These are phyloP conservation scores for Ilex asprella DNA, from an alignment of 257 asterid species.

Conservation along the genomic window DNA sequence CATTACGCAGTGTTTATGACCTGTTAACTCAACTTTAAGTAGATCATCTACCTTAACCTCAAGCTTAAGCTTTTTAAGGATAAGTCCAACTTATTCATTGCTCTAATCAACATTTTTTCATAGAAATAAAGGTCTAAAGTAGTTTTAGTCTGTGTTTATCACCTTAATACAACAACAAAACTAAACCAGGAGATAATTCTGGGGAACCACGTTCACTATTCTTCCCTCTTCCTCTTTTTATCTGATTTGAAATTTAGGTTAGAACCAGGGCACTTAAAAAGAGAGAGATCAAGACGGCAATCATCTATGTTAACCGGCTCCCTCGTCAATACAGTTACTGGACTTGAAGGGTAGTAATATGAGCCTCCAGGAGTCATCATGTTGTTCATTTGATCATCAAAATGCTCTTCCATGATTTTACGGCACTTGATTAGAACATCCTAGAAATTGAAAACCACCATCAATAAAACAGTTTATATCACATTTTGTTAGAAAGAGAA, in stretches of 20 bases:
- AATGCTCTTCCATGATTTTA: conserved; percentile 20
- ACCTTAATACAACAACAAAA: too few species aligned
- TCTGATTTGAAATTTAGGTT: conserved; percentile 8
- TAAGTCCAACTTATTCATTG: too few species aligned
- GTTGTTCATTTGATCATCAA: conserved; percentile 11
- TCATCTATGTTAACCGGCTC: conserved; percentile 16
- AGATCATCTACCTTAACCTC: too few species aligned
- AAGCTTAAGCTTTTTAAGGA: too few species aligned
- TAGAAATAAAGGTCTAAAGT: too few species aligned
- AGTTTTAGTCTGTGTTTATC: too few species aligned
- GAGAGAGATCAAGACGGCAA: conserved; percentile 7
- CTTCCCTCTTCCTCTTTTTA: conserved; percentile 45
- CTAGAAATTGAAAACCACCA: conserved; percentile 12
- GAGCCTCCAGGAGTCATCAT: conserved; percentile 4
- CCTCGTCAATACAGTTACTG: conserved; percentile 51
- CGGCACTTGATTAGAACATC: conserved; percentile 46
- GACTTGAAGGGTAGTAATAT: conserved; percentile 43
- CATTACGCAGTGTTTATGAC: too few species aligned
- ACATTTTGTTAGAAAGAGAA: background rate
- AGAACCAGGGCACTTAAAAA: conserved; percentile 1
- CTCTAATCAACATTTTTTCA: too few species aligned
- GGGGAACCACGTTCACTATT: background rate
- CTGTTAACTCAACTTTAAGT: too few species aligned
- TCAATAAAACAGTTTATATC: background rate
- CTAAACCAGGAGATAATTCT: too few species aligned